These are phyloP conservation scores for Russula griseocarnosa DNA, from an alignment of 768 basidiomycete genomes.

Conservation along the genomic window DNA sequence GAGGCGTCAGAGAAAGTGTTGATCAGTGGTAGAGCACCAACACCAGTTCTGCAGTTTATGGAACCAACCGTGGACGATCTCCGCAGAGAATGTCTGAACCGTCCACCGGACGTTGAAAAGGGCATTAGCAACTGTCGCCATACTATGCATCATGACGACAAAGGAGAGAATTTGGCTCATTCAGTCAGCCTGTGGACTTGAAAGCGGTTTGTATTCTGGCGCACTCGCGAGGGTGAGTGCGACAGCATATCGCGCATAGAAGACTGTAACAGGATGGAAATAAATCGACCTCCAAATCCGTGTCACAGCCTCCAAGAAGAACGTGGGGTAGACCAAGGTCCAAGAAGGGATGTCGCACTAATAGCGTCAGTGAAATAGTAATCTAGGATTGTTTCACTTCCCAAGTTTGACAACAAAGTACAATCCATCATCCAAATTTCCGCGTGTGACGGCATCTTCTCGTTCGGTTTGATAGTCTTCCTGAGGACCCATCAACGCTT, in stretches of 20 bases:
- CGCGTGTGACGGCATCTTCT: not conserved
- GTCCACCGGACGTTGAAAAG: not conserved
- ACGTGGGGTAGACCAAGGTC: not conserved
- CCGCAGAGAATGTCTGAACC: not conserved
- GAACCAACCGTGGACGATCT: no score
- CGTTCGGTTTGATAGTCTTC: not conserved
- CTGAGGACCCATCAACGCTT: not conserved
- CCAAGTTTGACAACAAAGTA: not conserved
- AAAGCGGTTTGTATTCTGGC: not conserved
- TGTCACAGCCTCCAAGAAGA: constrained; percentile 7
- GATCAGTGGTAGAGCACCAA: no score
- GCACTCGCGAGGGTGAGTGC: not conserved
- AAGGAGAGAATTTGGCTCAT: not conserved
- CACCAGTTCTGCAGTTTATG: no score
- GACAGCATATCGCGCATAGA: not conserved
- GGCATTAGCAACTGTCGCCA: not conserved
- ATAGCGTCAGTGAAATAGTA: constrained; percentile 2
- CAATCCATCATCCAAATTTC: constrained; percentile 5
- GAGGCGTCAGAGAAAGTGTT: no score
- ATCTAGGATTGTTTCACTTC: not conserved
- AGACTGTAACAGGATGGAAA: not conserved
- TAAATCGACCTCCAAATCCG: constrained; percentile 8
- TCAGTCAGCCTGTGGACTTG: not conserved
- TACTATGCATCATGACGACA: not conserved
- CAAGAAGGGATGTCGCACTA: not conserved